phyloP scores from a whole-genome alignment of 2,329 filamentous ascomycete genomes.

The Lizonia empirigonia region DNA sequence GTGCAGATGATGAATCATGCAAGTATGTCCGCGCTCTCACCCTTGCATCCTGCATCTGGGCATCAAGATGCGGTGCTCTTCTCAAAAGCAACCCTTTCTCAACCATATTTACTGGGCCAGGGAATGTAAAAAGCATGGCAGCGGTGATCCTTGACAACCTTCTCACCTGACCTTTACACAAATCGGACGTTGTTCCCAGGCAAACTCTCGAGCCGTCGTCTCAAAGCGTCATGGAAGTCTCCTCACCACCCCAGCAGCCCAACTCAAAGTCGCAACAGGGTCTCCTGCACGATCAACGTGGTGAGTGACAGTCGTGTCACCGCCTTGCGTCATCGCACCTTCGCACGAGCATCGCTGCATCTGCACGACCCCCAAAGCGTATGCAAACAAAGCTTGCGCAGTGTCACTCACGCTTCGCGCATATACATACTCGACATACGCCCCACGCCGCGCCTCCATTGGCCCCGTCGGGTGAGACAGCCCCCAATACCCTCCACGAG shows the following conservation, averaged over 20 bases:
- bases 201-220: not conserved
- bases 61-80: not conserved
- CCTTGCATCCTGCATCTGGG: not conserved
- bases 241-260: too few species aligned
- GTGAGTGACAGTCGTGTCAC: not conserved
- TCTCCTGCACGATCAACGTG: not conserved
- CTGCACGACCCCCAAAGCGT: not conserved
- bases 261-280: too few species aligned
- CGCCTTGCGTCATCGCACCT: conserved; percentile 5
- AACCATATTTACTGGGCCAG: not conserved
- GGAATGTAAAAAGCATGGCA: not conserved
- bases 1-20: not conserved
- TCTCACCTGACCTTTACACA: not conserved
- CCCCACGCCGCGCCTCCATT: not conserved
- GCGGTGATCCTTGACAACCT: not conserved
- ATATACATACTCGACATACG: not conserved
- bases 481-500: not conserved
- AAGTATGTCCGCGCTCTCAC: not conserved
- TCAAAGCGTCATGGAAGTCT: not conserved
- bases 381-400: conserved; percentile 3
- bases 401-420: conserved; percentile 7
- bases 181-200: not conserved
- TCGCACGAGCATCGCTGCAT: conserved; percentile 8
- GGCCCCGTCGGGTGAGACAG: not conserved
- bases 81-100: not conserved